Conservation (phyloP, 495 filamentous ascomycete genomes). For the Annulohypoxylon stygium region DNA sequence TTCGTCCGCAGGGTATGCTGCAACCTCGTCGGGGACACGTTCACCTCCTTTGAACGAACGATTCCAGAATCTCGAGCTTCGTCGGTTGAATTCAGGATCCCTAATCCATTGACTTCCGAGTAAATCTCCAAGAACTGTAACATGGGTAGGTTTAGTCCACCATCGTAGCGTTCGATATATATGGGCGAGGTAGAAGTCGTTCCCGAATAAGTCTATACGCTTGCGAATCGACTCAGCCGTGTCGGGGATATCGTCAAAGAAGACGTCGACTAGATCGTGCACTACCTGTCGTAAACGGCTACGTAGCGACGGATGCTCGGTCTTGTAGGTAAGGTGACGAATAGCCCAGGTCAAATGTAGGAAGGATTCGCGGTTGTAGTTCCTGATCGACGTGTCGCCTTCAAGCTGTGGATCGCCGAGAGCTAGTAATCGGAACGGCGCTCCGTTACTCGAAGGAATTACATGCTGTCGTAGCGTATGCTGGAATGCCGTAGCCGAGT, state of each 20-base stretch:
- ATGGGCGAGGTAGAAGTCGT: slow-evolving; percentile 94
- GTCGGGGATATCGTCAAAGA: slow-evolving; percentile 73
- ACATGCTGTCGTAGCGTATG: slow-evolving; percentile 49
- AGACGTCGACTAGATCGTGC: slow-evolving; percentile 66
- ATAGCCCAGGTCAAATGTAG: slow-evolving; percentile 69
- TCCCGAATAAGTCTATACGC: slow-evolving; percentile 86
- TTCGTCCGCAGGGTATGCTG: slow-evolving; percentile 59
- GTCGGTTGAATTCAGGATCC: slow-evolving; percentile 81
- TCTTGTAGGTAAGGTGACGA: slow-evolving; percentile 61
- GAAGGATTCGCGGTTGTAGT: slow-evolving; percentile 69
- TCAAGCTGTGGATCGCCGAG: slow-evolving; percentile 96
- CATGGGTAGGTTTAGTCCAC: slow-evolving; percentile 87
- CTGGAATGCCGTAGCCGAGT: slow-evolving; percentile 39
- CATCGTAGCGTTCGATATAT: slow-evolving; percentile 88
- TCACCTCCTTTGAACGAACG: slow-evolving; percentile 79
- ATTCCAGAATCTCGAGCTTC: slow-evolving; percentile 83
- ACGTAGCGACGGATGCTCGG: slow-evolving; percentile 58
- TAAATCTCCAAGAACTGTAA: slow-evolving; percentile 89
- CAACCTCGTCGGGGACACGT: slow-evolving; percentile 74
- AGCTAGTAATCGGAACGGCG: slow-evolving; percentile 87
- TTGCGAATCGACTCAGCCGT: slow-evolving; percentile 75
- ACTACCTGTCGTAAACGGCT: slow-evolving; percentile 62
- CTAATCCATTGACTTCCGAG: slow-evolving; percentile 97
- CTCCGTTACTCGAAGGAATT: slow-evolving; percentile 57
- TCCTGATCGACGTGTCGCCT: slow-evolving; percentile 85